Base-by-base conservation (phyloP, 2,329 filamentous ascomycete species). In the Colletotrichum tofieldiae region DNA sequence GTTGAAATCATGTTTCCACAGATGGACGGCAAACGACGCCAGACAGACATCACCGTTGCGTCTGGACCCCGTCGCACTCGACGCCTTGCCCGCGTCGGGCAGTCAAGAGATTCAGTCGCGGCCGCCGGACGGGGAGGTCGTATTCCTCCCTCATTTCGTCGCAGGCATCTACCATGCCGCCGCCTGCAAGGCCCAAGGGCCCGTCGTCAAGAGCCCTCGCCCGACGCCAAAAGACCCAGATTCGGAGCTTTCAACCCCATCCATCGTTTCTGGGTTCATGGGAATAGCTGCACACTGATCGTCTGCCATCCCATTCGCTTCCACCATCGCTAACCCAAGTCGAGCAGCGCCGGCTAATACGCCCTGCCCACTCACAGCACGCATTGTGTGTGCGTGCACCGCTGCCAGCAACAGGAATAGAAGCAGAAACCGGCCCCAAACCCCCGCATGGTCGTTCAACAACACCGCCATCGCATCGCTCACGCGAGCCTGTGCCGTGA, bases 211-310 rank as follows among this genome's bases (percentile, higher is more conserved):
- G 12, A 29, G 4, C 16, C 16, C 29, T 20, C 12, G 41, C n/a
- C 55, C n/a, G 35, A 37, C 35, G 43, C 43, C 43, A 18, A n/a
- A 37, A 32, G 11, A 37, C 59, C 18, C 32, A 49, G 26, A 49
- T 51, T 62, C 64, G n/a, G 43, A 62, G 54, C 67, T 26, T 49
- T 20, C 26, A 8, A 62, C 18, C 18, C 45, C 20, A 45, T 26
- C 29, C 39, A 41, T 43, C 39, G 43, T 49, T 20, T n/a, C 39
- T 41, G 52, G 26, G 41, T 43, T 18, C 29, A 16, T 43, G 23
- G 63, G 49, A 71, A 61, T 61, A 67, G 67, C 32, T 45, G 39
- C 67, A 71, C 63, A 55, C 56, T 60, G 47, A 43, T 55, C 67
- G 39, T 47, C 64, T 63, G 51, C 32, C 64, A 52, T 68, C 64